Conservation (phyloP, 805 yeast genomes). For the Myxozyma lipomycoides region DNA sequence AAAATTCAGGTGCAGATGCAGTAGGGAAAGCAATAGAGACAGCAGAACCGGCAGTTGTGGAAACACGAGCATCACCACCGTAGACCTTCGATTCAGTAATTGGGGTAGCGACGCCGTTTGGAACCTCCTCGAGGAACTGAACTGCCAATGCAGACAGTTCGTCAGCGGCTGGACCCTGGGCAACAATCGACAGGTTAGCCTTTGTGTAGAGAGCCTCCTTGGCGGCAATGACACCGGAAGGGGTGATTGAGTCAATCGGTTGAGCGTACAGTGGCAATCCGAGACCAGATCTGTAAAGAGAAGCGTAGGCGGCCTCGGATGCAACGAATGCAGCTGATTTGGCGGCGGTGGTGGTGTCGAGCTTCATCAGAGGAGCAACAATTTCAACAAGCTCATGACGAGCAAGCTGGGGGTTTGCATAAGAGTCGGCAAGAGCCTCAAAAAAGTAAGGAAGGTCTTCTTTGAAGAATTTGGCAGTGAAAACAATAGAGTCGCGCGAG, state of each 20-base stretch:
- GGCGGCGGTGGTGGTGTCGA: conserved; percentile 55
- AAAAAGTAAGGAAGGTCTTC: conserved; percentile 90
- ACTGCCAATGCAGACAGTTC: conserved; percentile 66
- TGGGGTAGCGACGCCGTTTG: conserved; percentile 53
- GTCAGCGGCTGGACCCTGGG: conserved; percentile 64
- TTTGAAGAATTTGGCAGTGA: conserved; percentile 76
- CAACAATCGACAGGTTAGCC: conserved; percentile 67
- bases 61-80: conserved; percentile 59
- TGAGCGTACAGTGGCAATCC: conserved; percentile 79
- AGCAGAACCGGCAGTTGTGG: conserved; percentile 61
- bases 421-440: conserved; percentile 71
- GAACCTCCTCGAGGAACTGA: conserved; percentile 52
- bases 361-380: conserved; percentile 71
- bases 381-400: conserved; percentile 74
- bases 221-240: conserved; percentile 62
- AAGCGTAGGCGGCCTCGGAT: conserved; percentile 70
- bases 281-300: conserved; percentile 80
- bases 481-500: conserved; percentile 78
- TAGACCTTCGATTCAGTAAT: conserved; percentile 45
- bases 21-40: conserved; percentile 83
- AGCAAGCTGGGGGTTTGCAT: conserved; percentile 29
- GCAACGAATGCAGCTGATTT: conserved; percentile 56
- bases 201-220: conserved; percentile 66
- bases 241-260: conserved; percentile 52
- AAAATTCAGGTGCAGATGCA: conserved; percentile 57